Evolutionary conservation across 1,139 yeast species (phyloP).

Genomic region (Lodderomyces oxycetoniae): DNA sequence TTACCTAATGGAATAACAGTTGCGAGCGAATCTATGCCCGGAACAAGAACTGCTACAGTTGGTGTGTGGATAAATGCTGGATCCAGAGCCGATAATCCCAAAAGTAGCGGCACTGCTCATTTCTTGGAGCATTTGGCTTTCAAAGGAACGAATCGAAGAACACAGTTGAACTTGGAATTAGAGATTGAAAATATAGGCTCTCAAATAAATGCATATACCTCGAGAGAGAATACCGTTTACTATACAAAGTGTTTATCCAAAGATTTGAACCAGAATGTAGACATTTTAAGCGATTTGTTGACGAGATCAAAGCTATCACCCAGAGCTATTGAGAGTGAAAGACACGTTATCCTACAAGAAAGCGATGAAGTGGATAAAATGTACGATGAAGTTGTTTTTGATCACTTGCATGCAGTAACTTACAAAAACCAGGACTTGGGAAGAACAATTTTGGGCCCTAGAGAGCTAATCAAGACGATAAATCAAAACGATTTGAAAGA

Average conservation of each 20-base stretch:
- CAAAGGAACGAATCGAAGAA: conserved; percentile 81
- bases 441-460: conserved; percentile 95
- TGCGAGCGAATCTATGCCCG: conserved; percentile 85
- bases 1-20: conserved; percentile 79
- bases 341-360: conserved; percentile 93
- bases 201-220: conserved; percentile 94
- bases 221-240: conserved; percentile 95
- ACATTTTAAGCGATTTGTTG: conserved; percentile 82
- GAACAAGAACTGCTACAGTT: conserved; percentile 90
- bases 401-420: conserved; percentile 90
- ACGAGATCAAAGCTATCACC: conserved; percentile 81
- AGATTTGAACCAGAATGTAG: conserved; percentile 83
- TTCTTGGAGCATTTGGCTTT: conserved; percentile 94
- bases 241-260: conserved; percentile 82
- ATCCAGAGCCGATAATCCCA: conserved; percentile 86
- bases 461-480: conserved; percentile 79
- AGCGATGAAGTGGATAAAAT: conserved; percentile 97
- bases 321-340: conserved; percentile 86
- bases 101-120: conserved; percentile 92
- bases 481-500: conserved; percentile 68
- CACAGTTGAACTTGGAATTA: conserved; percentile 81
- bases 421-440: conserved; percentile 91
- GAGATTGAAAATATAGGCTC: conserved; percentile 97
- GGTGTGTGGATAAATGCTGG: conserved; percentile 99
- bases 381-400: conserved; percentile 97